These are phyloP conservation scores for Multifurca ochricompacta DNA, from an alignment of 768 basidiomycete species.

Conservation along the genomic window DNA sequence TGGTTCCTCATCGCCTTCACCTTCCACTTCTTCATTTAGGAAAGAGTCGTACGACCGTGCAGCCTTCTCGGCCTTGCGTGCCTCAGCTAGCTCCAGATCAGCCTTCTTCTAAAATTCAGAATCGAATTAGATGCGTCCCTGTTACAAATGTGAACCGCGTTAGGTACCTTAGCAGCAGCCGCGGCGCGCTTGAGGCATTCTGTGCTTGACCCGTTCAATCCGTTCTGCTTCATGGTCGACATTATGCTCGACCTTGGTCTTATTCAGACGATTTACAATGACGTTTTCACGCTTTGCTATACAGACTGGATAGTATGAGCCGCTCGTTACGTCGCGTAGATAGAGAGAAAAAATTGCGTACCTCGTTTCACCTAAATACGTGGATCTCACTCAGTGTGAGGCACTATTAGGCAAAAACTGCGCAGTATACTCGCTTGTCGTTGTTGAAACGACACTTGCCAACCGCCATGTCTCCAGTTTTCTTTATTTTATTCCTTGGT, in stretches of 20 bases:
- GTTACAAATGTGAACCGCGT: too few relatives aligned
- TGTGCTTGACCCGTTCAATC: constrained; percentile 72
- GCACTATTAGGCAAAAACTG: neutral
- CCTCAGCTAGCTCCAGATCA: constrained; percentile 64
- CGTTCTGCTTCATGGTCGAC: constrained; percentile 91
- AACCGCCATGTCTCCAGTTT: constrained; percentile 97
- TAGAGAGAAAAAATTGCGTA: constrained; percentile 25
- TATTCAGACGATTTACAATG: constrained; percentile 89
- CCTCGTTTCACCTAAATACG: constrained; percentile 69
- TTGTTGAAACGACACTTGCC: constrained; percentile 96
- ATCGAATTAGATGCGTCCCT: neutral
- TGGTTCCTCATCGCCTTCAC: constrained; percentile 39
- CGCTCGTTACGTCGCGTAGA: neutral
- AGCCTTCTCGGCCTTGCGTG: constrained; percentile 80
- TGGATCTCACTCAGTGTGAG: neutral
- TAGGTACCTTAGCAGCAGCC: constrained; percentile 58
- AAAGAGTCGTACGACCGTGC: constrained; percentile 81
- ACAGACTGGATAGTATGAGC: constrained; percentile 45
- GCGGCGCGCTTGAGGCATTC: constrained; percentile 51
- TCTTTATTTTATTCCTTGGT: constrained; percentile 38
- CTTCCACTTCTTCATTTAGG: constrained; percentile 54
- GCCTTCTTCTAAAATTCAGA: constrained; percentile 54
- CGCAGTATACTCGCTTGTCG: constrained; percentile 62
- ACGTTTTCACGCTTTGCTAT: constrained; percentile 75
- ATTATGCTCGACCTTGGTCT: constrained; percentile 76